These are phyloP conservation scores for Emydomyces testavorans DNA, from an alignment of 2,329 filamentous ascomycete species.

Conservation along the genomic window DNA sequence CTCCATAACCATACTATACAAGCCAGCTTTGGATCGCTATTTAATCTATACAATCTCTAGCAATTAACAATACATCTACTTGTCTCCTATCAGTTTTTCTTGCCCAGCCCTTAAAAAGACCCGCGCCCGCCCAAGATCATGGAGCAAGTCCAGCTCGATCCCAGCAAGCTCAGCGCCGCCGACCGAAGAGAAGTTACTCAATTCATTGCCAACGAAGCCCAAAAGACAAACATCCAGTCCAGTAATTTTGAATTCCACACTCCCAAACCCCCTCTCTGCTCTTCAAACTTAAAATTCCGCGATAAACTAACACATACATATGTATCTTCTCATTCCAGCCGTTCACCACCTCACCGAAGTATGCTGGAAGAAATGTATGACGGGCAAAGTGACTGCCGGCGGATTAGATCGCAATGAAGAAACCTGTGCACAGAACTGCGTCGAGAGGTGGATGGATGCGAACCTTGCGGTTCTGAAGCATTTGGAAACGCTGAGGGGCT, in stretches of 20 bases:
- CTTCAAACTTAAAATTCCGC: background rate
- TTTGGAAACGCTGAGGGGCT: constrained; percentile 52
- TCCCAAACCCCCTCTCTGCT: background rate
- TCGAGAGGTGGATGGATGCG: constrained; percentile 84
- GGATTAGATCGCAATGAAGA: constrained; percentile 69
- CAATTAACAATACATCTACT: background rate
- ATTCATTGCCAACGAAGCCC: constrained; percentile 71
- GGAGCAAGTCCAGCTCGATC: constrained; percentile 42
- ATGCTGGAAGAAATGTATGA: constrained; percentile 93
- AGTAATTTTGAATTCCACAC: constrained; percentile 27
- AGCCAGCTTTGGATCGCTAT: too few species aligned
- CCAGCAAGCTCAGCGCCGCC: constrained; percentile 62
- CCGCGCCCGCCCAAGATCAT: constrained; percentile 24
- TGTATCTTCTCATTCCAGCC: constrained; percentile 30
- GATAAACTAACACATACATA: background rate
- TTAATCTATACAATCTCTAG: background rate
- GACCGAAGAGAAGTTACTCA: constrained; percentile 82
- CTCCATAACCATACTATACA: background rate
- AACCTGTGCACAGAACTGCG: constrained; percentile 78
- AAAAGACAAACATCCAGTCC: constrained; percentile 55
- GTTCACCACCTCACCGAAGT: constrained; percentile 59
- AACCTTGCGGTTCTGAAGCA: constrained; percentile 78
- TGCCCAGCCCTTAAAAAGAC: too few species aligned
- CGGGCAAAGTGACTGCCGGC: constrained; percentile 56
- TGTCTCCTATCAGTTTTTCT: background rate